Percentiles rank a stretch among this genome's conserved stretches.
Conservation (phyloP, 2,329 filamentous ascomycete species). For the Paecilomyces sp. region DNA sequence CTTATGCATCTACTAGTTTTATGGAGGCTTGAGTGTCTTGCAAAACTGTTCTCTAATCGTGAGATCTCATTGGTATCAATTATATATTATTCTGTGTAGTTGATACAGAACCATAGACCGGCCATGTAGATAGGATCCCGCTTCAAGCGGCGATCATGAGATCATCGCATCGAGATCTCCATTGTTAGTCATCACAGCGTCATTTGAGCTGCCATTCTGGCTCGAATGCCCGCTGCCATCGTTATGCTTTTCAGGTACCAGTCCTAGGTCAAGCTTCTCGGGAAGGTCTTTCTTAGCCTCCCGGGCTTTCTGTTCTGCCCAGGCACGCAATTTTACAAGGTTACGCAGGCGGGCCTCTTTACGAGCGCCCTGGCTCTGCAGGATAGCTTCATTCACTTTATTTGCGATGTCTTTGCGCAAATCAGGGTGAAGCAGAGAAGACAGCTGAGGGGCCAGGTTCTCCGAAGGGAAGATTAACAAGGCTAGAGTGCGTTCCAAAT, state of each 20-base stretch:
- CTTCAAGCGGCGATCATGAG: conserved; percentile 16
- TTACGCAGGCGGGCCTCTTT: conserved; percentile 76
- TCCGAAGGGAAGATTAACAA: conserved; percentile 83
- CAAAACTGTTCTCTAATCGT: not conserved
- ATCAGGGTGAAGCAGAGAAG: conserved; percentile 68
- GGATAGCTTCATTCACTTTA: conserved; percentile 80
- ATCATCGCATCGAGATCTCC: conserved; percentile 35
- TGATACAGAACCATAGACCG: not conserved
- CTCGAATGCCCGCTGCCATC: conserved; percentile 10
- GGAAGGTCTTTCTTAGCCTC: conserved; percentile 41
- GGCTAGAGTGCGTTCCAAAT: conserved; percentile 88
- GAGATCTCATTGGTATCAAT: not conserved
- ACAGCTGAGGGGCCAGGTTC: conserved; percentile 66
- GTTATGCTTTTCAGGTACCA: conserved; percentile 28
- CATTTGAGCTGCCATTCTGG: conserved; percentile 25
- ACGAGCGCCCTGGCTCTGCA: conserved; percentile 63
- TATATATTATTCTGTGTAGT: not conserved
- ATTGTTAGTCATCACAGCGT: conserved; percentile 36
- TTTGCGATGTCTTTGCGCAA: conserved; percentile 79
- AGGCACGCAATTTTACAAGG: conserved; percentile 73
- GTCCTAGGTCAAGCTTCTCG: conserved; percentile 37
- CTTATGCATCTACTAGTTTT: not conserved
- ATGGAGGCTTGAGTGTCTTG: not conserved
- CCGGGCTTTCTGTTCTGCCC: conserved; percentile 62
- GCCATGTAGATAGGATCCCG: not conserved